phyloP scores from a whole-genome alignment of 225 moss, liverwort and hornwort genomes.

The Marchantia polymorpha region DNA sequence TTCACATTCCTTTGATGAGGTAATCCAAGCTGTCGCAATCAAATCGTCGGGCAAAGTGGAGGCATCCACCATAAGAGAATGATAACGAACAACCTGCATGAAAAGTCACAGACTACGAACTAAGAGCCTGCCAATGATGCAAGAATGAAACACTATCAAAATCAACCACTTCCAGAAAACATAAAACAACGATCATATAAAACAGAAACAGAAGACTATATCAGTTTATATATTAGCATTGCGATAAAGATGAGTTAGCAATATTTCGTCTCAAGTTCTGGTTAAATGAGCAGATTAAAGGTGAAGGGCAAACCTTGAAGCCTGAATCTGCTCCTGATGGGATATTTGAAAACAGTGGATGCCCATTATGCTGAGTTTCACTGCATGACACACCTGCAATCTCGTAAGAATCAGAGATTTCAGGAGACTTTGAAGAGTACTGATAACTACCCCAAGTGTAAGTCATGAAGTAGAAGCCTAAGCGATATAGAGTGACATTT shows the following conservation, averaged over 20 bases:
- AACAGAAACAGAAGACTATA: too few relatives aligned
- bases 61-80: constrained; percentile 93
- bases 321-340: constrained; percentile 83
- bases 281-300: neutral
- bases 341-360: constrained; percentile 70
- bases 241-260: too few relatives aligned
- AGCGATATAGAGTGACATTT: too few relatives aligned
- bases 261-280: too few relatives aligned
- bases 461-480: too few relatives aligned
- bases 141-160: neutral
- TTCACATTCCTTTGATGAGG: constrained; percentile 52
- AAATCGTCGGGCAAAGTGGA: constrained; percentile 78
- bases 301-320: constrained; percentile 65
- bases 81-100: constrained; percentile 97
- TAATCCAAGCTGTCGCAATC: constrained; percentile 96
- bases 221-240: too few relatives aligned
- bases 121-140: neutral
- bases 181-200: too few relatives aligned
- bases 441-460: too few relatives aligned
- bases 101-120: neutral
- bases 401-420: constrained; percentile 24
- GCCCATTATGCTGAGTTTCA: constrained; percentile 83
- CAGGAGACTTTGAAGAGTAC: neutral
- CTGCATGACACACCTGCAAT: constrained; percentile 52
- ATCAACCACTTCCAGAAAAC: too few relatives aligned